These are phyloP conservation scores for Leccinum obscurum DNA, from an alignment of 768 basidiomycete species.

Conservation along the genomic window DNA sequence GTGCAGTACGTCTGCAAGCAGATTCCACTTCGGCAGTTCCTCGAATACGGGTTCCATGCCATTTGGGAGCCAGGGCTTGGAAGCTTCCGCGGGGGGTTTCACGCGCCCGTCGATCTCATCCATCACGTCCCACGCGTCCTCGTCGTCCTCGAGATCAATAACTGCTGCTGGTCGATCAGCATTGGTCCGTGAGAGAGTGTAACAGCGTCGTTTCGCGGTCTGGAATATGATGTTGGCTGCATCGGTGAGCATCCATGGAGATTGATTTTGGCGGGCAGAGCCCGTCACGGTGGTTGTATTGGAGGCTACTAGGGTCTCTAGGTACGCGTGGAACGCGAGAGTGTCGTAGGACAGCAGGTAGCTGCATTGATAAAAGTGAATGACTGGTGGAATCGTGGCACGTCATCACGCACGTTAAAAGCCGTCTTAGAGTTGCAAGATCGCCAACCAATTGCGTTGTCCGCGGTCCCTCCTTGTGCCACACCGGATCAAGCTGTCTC, in stretches of 20 bases:
- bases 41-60: slow-evolving; percentile 86
- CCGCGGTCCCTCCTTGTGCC: slow-evolving; percentile 94
- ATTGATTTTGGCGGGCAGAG: slow-evolving; percentile 61
- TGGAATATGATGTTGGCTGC: slow-evolving; percentile 86
- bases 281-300: slow-evolving; percentile 53
- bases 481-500: slow-evolving; percentile 86
- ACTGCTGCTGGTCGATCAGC: slow-evolving; percentile 28
- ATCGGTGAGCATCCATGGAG: slow-evolving; percentile 91
- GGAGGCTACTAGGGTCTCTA: slow-evolving; percentile 81
- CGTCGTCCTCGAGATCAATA: slow-evolving; percentile 53
- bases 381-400: neutral
- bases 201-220: slow-evolving; percentile 80
- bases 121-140: slow-evolving; percentile 73
- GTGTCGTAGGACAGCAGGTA: slow-evolving; percentile 91
- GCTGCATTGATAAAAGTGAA: slow-evolving; percentile 8
- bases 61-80: slow-evolving; percentile 61
- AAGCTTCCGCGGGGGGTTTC: slow-evolving; percentile 6
- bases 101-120: slow-evolving; percentile 48
- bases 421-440: slow-evolving; percentile 77
- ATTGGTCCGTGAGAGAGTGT: slow-evolving; percentile 44
- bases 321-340: slow-evolving; percentile 86
- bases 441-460: slow-evolving; percentile 92
- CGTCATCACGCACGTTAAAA: slow-evolving; percentile 64
- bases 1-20: slow-evolving; percentile 80
- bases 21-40: slow-evolving; percentile 92